Evolutionary conservation across 257 asterid genomes (phyloP).

Genomic region (Mitragyna speciosa): DNA sequence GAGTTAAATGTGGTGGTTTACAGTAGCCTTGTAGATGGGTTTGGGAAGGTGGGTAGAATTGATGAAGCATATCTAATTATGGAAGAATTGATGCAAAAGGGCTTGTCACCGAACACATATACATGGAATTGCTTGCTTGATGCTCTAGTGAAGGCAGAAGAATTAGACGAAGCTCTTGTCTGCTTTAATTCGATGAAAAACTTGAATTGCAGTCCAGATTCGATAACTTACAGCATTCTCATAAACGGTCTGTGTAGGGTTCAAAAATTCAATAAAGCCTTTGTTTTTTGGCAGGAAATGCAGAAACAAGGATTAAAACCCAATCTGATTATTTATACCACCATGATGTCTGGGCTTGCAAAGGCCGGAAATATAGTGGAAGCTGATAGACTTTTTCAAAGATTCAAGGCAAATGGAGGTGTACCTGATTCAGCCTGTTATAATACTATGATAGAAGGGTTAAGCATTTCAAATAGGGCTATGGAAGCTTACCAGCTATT

Average conservation of each 20-base stretch:
- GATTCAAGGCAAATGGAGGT: constrained; percentile 80
- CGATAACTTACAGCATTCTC: constrained; percentile 64
- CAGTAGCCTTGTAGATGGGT: constrained; percentile 88
- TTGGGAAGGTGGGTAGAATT: constrained; percentile 91
- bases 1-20: constrained; percentile 72
- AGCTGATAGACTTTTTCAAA: constrained; percentile 66
- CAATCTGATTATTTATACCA: constrained; percentile 62
- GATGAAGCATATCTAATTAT: constrained; percentile 92
- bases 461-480: constrained; percentile 73
- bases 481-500: constrained; percentile 74
- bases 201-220: constrained; percentile 66
- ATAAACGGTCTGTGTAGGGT: constrained; percentile 83
- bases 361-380: constrained; percentile 84
- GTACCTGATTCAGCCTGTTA: constrained; percentile 90
- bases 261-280: constrained; percentile 91
- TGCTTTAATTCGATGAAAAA: constrained; percentile 92
- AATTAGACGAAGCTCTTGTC: constrained; percentile 89
- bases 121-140: constrained; percentile 98
- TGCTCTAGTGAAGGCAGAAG: constrained; percentile 89
- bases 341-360: constrained; percentile 95
- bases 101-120: constrained; percentile 64
- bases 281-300: constrained; percentile 98
- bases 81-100: constrained; percentile 92
- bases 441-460: constrained; percentile 83
- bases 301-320: constrained; percentile 87